Percentiles rank a stretch among this genome's conserved stretches.
phyloP scores from a whole-genome alignment of 106 monocot genomes.

The Platanthera zijinensis region DNA sequence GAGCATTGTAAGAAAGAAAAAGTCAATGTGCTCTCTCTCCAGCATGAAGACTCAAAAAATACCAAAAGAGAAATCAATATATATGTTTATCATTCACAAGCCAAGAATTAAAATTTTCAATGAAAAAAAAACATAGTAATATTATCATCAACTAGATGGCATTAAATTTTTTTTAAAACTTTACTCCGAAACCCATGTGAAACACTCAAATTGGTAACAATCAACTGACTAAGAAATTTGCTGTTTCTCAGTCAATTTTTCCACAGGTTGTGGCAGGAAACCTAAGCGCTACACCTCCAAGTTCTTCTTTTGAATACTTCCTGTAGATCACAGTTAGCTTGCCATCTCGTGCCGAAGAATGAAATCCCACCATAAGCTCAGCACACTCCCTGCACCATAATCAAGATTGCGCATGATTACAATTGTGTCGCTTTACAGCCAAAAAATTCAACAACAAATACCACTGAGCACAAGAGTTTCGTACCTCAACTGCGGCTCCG shows the following conservation, averaged over 20 bases:
- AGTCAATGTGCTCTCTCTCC: too few species aligned
- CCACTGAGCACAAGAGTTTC: background rate
- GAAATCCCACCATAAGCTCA: constrained; percentile 24
- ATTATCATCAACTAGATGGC: background rate
- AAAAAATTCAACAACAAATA: background rate
- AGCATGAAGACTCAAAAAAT: too few species aligned
- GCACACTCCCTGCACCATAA: constrained; percentile 27
- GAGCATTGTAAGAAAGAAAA: too few species aligned
- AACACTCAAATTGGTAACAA: constrained; percentile 17
- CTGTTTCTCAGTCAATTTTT: constrained; percentile 3
- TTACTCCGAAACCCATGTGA: constrained; percentile 19
- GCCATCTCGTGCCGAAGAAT: constrained; percentile 23
- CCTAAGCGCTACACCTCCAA: constrained; percentile 33
- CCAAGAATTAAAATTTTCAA: too few species aligned
- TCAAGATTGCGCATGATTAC: background rate
- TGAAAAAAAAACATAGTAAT: too few species aligned
- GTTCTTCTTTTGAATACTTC: constrained; percentile 38
- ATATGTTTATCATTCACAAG: too few species aligned
- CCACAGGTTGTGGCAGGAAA: constrained; percentile 24
- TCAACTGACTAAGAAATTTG: background rate
- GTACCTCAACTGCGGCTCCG: constrained; percentile 23
- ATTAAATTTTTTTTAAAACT: too few species aligned
- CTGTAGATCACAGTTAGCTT: constrained; percentile 49
- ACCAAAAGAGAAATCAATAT: too few species aligned
- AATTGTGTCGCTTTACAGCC: background rate